Evolutionary conservation across 2,329 filamentous ascomycete species (phyloP), one percentile per base, ranked within the genome.

Genomic region (Paradendryphiella salina): DNA sequence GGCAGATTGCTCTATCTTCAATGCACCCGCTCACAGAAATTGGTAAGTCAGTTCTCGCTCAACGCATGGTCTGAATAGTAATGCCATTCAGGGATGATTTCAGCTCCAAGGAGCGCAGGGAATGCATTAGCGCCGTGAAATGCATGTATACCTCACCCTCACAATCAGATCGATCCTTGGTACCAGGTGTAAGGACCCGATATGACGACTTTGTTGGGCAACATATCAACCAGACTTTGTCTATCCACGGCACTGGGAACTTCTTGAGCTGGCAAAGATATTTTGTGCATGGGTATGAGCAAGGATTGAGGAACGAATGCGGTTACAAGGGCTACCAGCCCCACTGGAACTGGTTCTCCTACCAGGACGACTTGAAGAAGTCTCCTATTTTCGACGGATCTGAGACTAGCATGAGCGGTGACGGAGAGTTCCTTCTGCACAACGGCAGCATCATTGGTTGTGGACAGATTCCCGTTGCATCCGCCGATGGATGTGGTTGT

Each of bases 301-400:
- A 69, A 28, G 70, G 71, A 1, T 56, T 77, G 1, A 64, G 57
- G n/a, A 41, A 72, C 11, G 74, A 76, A 44, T 77, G 75, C 41
- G 67, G 68, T 13, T 77, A 74, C 50, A 61, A 50, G 2, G 60
- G 59, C 31, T 60, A 61, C 32, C 65, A 70, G 26, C 74, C 74
- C 2, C 81, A 80, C 67, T 78, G 77, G 72, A 79, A 82, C 64
- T 82, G 79, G 77, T 50, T 56, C 23, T 46, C 44, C 10, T 43
- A 55, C 28, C 52, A 56, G 18, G 49, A 61, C 3, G 42, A 64
- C 54, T 73, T 75, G 1, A 59, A 67, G 4, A 50, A 45, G 5
- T 60, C 54, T 2, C 62, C 64, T 2, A 44, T 68, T 13, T 66
- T 68, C 13, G 61, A 68, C 32, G 64, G 64, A 15, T 59, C 50